Base-by-base conservation (phyloP, 2,329 filamentous ascomycete species). In the Venturia aucupariae region DNA sequence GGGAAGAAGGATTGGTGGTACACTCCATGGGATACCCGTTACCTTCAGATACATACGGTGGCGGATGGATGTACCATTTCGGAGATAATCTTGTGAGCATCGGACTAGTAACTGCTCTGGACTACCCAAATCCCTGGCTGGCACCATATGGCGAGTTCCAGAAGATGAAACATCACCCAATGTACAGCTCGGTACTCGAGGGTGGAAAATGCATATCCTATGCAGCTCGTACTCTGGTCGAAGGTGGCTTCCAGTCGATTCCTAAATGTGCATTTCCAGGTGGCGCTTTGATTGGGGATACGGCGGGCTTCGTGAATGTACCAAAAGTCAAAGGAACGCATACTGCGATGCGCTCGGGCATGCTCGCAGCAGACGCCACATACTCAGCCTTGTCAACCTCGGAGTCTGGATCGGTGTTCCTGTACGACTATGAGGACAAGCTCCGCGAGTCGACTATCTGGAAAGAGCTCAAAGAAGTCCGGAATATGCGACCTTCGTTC, bases 21-120 rank as follows among this genome's bases (percentile, higher is more conserved):
- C 94, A 99, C 79, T 90, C 91, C 4, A 86, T 99, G 87, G 94
- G 94, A 24, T 97, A 96, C 72, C 94, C 94, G 24, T 78, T 99
- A 55, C 85, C 91, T 19, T 85, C 82, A 70, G 89, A 97, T 73
- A 94, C 92, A 10, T 99, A 99, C 74, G 94, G 94, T 69, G 94
- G 94, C 68, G 92, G 90, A n/a, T 99, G 92, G 87, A 92, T 99
- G 90, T 99, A 99, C 73, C 94, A 99, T 76, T 99, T 97, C 76
- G 94, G 92, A 44, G 93, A 99, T 71, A 99, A 97, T 76, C 84
- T 97, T 71, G 93, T 99, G 66, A 92, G 87, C 69, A 82, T 99
- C 64, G 94, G 94, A 30, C 81, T 97, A 22, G 94, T 99, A 13
- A 90, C 95, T 44, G 92, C 92, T 30, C 83, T 99, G 63, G 94